These are phyloP conservation scores for Davidsoniella virescens DNA, from an alignment of 2,329 filamentous ascomycete genomes.

Conservation along the genomic window DNA sequence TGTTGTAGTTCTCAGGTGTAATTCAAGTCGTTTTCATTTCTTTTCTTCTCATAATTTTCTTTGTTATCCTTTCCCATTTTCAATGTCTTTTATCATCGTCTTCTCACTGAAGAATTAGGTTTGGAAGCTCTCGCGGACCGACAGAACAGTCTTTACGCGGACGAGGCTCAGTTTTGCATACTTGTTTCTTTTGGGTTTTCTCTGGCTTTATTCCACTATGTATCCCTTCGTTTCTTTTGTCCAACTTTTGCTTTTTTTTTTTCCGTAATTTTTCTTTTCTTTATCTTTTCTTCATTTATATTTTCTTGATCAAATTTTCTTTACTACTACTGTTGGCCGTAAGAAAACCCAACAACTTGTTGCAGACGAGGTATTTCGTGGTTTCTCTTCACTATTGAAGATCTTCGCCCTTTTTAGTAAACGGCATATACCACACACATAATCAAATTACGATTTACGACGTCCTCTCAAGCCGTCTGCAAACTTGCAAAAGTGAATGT, in stretches of 20 bases:
- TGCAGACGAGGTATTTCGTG: not conserved
- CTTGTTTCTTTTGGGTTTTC: slow-evolving; percentile 1
- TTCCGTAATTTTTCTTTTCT: too few species aligned
- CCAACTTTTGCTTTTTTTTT: not conserved
- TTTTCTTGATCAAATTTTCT: too few species aligned
- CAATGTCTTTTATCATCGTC: not conserved
- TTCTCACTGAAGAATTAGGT: not conserved
- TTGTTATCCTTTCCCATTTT: not conserved
- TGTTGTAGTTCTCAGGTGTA: too few species aligned
- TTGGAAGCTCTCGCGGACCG: too few species aligned
- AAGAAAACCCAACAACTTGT: not conserved
- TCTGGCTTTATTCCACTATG: not conserved
- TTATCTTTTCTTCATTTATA: too few species aligned
- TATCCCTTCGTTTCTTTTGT: not conserved
- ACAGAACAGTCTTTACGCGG: too few species aligned
- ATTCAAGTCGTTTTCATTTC: not conserved
- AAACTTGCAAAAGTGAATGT: too few species aligned
- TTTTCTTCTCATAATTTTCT: not conserved
- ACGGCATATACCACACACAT: too few species aligned
- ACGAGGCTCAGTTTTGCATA: not conserved
- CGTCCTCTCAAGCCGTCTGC: too few species aligned
- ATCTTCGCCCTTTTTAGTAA: too few species aligned
- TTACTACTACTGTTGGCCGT: too few species aligned
- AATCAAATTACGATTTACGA: too few species aligned
- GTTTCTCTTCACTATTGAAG: not conserved